Conservation (phyloP, 2,329 filamentous ascomycete genomes). For the Diaporthe destruens region DNA sequence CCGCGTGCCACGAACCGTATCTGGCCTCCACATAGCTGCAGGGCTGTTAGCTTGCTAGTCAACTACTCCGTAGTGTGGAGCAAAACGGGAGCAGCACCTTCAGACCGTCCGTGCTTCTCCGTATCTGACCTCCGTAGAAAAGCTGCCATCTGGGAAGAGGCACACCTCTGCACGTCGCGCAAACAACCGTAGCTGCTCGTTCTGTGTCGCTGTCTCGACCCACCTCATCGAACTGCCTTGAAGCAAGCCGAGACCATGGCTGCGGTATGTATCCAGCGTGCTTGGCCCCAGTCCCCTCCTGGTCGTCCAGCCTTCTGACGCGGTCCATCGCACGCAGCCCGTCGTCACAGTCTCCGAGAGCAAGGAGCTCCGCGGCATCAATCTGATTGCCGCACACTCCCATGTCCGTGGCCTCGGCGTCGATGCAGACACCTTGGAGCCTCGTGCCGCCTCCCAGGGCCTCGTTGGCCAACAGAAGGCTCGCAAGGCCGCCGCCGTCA, state of each 20-base stretch:
- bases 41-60: background rate
- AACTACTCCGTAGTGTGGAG: too few relatives aligned
- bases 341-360: conserved; percentile 88
- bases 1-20: background rate
- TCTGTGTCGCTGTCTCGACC: conserved; percentile 23
- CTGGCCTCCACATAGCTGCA: background rate
- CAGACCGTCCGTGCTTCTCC: conserved; percentile 11
- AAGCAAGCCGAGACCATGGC: conserved; percentile 39
- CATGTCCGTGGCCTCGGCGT: conserved; percentile 97
- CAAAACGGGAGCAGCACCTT: conserved; percentile 19
- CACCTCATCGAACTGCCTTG: conserved; percentile 27
- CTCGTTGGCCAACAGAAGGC: conserved; percentile 97
- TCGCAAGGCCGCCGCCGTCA: conserved; percentile 94
- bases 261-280: conserved; percentile 40
- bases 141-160: background rate
- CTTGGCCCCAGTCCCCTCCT: conserved; percentile 8
- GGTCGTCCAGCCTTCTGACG: background rate
- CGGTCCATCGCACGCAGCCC: conserved; percentile 55
- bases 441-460: conserved; percentile 86
- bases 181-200: conserved; percentile 32
- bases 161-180: conserved; percentile 22
- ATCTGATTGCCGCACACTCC: conserved; percentile 97
- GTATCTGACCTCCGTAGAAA: conserved; percentile 33
- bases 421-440: conserved; percentile 90
- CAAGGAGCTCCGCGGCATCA: conserved; percentile 95